phyloP scores from a whole-genome alignment of 805 yeast genomes.

The Brettanomyces nanus region DNA sequence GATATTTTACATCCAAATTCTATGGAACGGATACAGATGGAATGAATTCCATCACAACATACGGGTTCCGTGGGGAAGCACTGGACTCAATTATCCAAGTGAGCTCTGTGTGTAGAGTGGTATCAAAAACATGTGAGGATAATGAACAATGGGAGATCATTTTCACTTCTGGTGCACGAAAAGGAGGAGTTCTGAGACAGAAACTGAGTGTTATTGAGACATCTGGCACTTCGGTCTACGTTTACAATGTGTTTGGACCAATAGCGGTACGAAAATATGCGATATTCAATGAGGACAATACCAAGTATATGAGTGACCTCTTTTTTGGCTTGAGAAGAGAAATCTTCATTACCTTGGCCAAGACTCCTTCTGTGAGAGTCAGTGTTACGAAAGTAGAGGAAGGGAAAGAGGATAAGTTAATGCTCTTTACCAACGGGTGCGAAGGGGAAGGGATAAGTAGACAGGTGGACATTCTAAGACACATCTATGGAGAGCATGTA shows the following conservation, averaged over 20 bases:
- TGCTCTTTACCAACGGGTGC: too few species aligned
- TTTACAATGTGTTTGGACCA: conserved; percentile 1
- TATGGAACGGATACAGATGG: too few species aligned
- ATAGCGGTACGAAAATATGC: not conserved
- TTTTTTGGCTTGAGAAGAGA: too few species aligned
- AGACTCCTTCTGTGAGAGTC: not conserved
- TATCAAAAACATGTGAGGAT: not conserved
- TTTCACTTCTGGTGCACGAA: too few species aligned
- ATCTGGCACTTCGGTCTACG: not conserved
- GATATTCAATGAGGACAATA: not conserved
- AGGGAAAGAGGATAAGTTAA: too few species aligned
- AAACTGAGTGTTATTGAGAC: too few species aligned
- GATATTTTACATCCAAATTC: conserved; percentile 51
- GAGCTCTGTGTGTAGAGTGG: conserved; percentile 30
- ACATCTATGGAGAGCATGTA: not conserved
- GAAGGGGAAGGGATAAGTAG: too few species aligned
- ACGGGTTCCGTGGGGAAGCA: conserved; percentile 74
- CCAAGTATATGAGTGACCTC: not conserved
- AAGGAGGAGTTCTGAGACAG: too few species aligned
- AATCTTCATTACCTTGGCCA: not conserved
- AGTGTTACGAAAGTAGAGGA: not conserved
- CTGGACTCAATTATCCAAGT: conserved; percentile 46
- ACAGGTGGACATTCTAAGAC: too few species aligned
- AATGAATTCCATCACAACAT: conserved; percentile 31
- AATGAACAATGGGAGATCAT: too few species aligned